Percentiles rank a stretch among this genome's conserved stretches.
Evolutionary conservation across 2,329 filamentous ascomycete genomes (phyloP).

Genomic region (Zymoseptoria brevis): DNA sequence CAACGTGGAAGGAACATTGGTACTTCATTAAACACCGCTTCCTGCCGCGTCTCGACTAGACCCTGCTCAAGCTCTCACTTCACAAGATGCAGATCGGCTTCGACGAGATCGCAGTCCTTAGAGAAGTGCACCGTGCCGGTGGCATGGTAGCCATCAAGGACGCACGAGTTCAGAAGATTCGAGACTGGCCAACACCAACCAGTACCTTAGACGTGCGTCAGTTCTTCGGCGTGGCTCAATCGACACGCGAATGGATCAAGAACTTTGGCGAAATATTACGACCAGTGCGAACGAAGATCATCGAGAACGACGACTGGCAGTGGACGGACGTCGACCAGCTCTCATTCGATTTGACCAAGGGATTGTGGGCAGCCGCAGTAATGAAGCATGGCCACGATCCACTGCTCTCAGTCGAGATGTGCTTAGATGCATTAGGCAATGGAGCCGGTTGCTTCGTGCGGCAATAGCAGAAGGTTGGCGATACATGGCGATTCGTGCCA

Average conservation of each 20-base stretch:
- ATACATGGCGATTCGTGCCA: too few relatives aligned
- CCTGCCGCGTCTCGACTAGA: constrained; percentile 1
- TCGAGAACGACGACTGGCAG: neutral
- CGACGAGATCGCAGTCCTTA: neutral
- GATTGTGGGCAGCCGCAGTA: too few relatives aligned
- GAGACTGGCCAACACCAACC: neutral
- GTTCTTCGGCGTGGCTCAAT: too few relatives aligned
- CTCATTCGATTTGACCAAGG: neutral
- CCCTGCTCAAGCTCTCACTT: neutral
- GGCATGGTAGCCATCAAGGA: neutral
- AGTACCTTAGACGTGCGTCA: neutral
- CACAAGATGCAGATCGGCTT: constrained; percentile 3
- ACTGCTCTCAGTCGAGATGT: too few relatives aligned
- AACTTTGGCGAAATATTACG: too few relatives aligned
- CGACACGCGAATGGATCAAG: too few relatives aligned
- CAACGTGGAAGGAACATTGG: neutral
- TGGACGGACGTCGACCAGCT: neutral
- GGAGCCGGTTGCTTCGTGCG: neutral
- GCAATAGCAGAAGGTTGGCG: neutral
- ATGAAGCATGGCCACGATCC: too few relatives aligned
- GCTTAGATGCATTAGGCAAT: too few relatives aligned
- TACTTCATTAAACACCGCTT: neutral
- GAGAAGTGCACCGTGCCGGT: neutral
- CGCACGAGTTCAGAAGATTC: neutral
- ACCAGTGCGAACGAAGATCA: too few relatives aligned